Base-by-base conservation (phyloP, 1,139 yeast genomes). In the Ogataea hybrid region DNA sequence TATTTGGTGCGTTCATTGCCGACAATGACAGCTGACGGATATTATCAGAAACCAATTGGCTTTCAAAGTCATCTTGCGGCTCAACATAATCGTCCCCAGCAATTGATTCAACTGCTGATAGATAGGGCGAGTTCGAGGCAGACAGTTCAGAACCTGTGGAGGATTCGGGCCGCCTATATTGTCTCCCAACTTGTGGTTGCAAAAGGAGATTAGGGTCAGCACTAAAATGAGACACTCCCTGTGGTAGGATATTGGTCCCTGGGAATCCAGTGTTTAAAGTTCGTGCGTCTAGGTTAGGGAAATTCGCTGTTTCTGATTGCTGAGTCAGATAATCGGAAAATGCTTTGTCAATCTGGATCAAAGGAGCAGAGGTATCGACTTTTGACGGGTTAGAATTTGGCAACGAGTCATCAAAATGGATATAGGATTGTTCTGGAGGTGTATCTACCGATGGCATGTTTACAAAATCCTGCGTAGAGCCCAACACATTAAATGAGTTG, bases 41-140 rank as follows among this genome's bases (percentile, higher is more conserved):
- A 12, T 42, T 44, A 6, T 46, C 44, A 4, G 54, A 52, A n/a
- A 51, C 47, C 10, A 40, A 36, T 10, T 41, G 32, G 21, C 46
- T 35, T 14, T 45, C 46, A 14, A 42, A 39, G 27, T 48, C 49
- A 15, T 43, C 44, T 14, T 25, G 7, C 8, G 23, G 31, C 3
- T 17, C 32, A 15, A 40, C 40, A 21, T 47, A 50, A 12, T 51
- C 56, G 12, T 52, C 57, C 6, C 44, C 56, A 16, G 42, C 42
- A 5, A 45, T 31, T 4, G 58, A 53, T 35, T 53, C 59, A 7
- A 45, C 47, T 12, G 57, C 58, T 3, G 59, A 53, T 10, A 50
- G 31, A 30, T 49, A 54, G 6, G 59, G 59, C 2, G 57, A 51
- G n/a, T 47, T 50, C 2, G 50, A 30, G 7, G 46, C 48, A 1